Conservation (phyloP, 176 grass and related monocot species). For the Oryza meridionalis region DNA sequence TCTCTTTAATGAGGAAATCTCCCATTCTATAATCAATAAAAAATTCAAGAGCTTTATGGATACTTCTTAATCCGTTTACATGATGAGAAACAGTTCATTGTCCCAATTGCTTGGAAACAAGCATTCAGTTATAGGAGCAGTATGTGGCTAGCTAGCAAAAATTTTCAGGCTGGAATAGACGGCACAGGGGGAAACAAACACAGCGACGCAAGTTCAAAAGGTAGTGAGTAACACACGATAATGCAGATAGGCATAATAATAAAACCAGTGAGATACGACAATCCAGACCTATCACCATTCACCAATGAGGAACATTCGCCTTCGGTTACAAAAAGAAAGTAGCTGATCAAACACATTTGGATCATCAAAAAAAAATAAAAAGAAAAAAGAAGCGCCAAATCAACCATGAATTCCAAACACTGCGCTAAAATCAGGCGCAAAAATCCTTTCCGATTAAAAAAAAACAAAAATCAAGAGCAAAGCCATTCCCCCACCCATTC, state of each 20-base stretch:
- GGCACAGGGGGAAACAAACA: neutral
- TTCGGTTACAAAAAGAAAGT: neutral
- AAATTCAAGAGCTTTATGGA: neutral
- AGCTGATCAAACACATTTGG: neutral
- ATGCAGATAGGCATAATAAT: neutral
- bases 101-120: slow-evolving; percentile 1
- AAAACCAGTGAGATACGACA: slow-evolving; percentile 22
- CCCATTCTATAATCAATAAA: neutral
- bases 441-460: neutral
- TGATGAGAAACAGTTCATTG: slow-evolving; percentile 9
- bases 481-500: neutral
- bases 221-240: slow-evolving; percentile 8
- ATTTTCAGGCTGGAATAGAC: neutral
- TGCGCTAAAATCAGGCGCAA: neutral
- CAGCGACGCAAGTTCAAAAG: no score
- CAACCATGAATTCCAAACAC: neutral
- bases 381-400: neutral
- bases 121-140: neutral
- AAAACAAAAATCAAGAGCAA: neutral
- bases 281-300: neutral
- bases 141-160: neutral
- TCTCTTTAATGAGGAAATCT: neutral
- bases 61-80: neutral
- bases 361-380: neutral
- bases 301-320: neutral